A percentile compares a stretch with the other conserved stretches of the same genome.
Conservation (phyloP, 192 early-diverging fungal genomes). For the Podila minutissima region DNA sequence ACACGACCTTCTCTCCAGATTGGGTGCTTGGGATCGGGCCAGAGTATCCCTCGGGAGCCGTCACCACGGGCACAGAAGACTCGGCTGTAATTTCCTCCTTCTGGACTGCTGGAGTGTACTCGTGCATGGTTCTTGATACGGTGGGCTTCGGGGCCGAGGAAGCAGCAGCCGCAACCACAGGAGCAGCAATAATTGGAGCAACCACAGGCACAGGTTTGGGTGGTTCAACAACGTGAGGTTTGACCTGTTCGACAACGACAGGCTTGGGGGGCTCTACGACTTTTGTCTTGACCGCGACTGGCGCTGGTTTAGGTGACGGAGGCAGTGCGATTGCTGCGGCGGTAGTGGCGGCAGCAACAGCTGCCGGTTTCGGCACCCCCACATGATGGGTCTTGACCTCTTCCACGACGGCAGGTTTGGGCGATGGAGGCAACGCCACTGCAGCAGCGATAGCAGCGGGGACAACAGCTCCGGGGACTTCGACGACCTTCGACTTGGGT, state of each 20-base stretch:
- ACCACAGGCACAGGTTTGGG: background rate
- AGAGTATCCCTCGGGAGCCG: slow-evolving; percentile 4
- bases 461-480: background rate
- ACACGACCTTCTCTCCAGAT: slow-evolving; percentile 13
- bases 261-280: slow-evolving; percentile 1
- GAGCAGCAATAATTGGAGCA: background rate
- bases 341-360: too few species aligned
- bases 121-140: background rate
- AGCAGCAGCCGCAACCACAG: background rate
- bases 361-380: background rate
- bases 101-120: background rate
- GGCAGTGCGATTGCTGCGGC: background rate
- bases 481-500: background rate
- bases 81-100: background rate
- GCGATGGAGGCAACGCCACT: background rate
- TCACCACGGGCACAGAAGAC: background rate
- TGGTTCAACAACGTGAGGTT: background rate
- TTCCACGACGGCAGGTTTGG: background rate
- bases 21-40: background rate
- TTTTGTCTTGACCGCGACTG: background rate
- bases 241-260: background rate
- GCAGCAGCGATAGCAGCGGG: background rate
- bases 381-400: background rate
- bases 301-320: background rate
- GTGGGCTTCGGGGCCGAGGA: too few species aligned